Conservation (phyloP, 164 flowering plant genomes). For the Brasenia schreberi region DNA sequence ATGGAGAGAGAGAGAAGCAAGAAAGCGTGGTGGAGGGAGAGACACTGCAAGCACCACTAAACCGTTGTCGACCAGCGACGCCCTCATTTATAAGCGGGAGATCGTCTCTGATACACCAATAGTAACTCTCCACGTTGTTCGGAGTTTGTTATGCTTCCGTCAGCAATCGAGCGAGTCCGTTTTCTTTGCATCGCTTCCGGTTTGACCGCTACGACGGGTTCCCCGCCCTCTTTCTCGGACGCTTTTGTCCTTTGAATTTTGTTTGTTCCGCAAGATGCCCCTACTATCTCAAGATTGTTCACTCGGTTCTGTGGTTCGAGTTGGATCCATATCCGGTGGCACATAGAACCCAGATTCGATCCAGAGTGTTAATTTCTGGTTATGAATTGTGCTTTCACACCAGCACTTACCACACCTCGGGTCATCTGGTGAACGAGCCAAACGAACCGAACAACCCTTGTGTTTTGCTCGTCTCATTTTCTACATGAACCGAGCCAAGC, state of each 20-base stretch:
- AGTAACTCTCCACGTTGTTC: not conserved
- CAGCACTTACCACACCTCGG: no score
- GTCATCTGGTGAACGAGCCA: no score
- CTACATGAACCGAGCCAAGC: no score
- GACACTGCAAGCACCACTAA: not conserved
- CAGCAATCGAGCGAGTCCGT: not conserved
- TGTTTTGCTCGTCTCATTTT: no score
- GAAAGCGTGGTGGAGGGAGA: no score
- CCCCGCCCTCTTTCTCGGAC: not conserved
- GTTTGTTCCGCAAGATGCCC: not conserved
- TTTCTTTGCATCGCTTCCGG: not conserved
- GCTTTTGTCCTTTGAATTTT: not conserved
- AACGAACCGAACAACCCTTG: no score
- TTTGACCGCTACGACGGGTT: not conserved
- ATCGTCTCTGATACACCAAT: not conserved
- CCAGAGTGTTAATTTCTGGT: no score
- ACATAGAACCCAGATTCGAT: no score
- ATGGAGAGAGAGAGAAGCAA: not conserved
- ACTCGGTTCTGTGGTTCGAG: not conserved
- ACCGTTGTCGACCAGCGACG: not conserved
- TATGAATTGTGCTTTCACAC: no score
- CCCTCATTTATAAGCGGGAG: not conserved
- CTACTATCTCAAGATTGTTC: not conserved
- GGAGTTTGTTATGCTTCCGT: not conserved
- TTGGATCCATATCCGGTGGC: not conserved